Evolutionary conservation across 1,284 basidiomycete species (phyloP).

Genomic region (Fistulinella cinereoalba): DNA sequence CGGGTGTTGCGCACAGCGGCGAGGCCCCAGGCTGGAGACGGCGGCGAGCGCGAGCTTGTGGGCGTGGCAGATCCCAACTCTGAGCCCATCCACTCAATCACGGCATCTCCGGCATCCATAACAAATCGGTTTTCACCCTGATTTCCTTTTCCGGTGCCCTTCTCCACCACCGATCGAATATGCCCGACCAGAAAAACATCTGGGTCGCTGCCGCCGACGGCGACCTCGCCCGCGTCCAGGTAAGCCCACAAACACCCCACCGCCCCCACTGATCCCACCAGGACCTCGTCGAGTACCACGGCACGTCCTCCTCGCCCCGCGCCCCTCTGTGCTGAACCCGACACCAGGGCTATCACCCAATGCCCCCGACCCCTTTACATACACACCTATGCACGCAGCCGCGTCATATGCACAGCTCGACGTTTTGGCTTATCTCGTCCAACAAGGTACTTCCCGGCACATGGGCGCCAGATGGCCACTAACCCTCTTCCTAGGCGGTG

Average conservation of each 20-base stretch:
- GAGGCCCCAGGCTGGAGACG: not conserved
- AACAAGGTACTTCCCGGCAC: slow-evolving; percentile 48
- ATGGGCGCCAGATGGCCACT: slow-evolving; percentile 5
- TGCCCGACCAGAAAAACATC: slow-evolving; percentile 58
- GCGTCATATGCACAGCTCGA: slow-evolving; percentile 85
- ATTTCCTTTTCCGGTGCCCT: slow-evolving; percentile 26
- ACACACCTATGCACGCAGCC: slow-evolving; percentile 95
- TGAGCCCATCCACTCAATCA: slow-evolving; percentile 6
- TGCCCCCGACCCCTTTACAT: slow-evolving; percentile 71
- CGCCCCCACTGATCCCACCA: slow-evolving; percentile 27
- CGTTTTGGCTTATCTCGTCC: slow-evolving; percentile 76
- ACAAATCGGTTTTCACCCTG: slow-evolving; percentile 8
- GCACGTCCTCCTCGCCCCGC: slow-evolving; percentile 37
- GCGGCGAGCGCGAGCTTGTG: slow-evolving; percentile 1
- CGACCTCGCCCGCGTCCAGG: slow-evolving; percentile 54
- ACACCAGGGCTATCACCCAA: slow-evolving; percentile 70
- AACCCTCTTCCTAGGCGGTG: slow-evolving; percentile 55
- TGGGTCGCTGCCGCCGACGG: slow-evolving; percentile 93
- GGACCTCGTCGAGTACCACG: slow-evolving; percentile 57
- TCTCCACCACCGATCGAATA: not conserved
- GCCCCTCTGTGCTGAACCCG: slow-evolving; percentile 27
- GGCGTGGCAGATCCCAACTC: slow-evolving; percentile 7
- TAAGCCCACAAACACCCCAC: slow-evolving; percentile 35
- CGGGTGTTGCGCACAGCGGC: not conserved
- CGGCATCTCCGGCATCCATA: slow-evolving; percentile 16